phyloP scores from a whole-genome alignment of 108 stramenopile genomes.

The Cylindrotheca fusiformis region DNA sequence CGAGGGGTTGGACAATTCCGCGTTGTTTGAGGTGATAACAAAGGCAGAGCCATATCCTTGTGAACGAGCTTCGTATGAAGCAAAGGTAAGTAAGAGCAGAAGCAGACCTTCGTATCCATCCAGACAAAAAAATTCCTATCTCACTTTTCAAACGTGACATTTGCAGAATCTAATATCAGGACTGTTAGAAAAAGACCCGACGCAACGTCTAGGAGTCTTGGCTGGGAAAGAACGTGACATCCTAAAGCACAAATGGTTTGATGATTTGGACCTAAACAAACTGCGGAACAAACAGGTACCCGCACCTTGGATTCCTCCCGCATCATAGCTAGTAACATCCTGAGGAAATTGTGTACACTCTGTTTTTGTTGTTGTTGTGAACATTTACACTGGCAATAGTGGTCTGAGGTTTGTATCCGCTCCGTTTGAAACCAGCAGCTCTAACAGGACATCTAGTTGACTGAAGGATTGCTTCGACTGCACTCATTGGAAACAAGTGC shows the following conservation, averaged over 20 bases:
- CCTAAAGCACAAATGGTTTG: constrained; percentile 61
- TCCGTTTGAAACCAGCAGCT: too few species aligned
- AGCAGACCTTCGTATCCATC: constrained; percentile 28
- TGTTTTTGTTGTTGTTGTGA: too few species aligned
- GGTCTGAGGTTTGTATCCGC: too few species aligned
- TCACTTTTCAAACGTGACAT: constrained; percentile 42
- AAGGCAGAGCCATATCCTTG: constrained; percentile 55
- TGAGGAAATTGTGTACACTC: too few species aligned
- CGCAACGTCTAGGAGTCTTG: constrained; percentile 55
- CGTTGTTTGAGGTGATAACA: constrained; percentile 79
- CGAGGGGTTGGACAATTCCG: constrained; percentile 75
- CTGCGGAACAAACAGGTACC: constrained; percentile 42
- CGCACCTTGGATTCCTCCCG: constrained; percentile 68
- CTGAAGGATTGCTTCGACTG: too few species aligned
- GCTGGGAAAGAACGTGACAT: constrained; percentile 53
- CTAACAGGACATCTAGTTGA: too few species aligned
- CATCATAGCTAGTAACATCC: too few species aligned
- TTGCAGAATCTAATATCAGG: constrained; percentile 43
- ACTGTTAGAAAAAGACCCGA: constrained; percentile 48
- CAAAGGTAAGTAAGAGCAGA: too few species aligned
- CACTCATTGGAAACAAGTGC: too few species aligned
- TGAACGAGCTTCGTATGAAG: constrained; percentile 31
- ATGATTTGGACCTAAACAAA: constrained; percentile 54
- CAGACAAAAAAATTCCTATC: constrained; percentile 35
- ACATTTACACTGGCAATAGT: too few species aligned